Base-by-base conservation (phyloP, 352 stramenopile species). In the Pythium oligandrum region DNA sequence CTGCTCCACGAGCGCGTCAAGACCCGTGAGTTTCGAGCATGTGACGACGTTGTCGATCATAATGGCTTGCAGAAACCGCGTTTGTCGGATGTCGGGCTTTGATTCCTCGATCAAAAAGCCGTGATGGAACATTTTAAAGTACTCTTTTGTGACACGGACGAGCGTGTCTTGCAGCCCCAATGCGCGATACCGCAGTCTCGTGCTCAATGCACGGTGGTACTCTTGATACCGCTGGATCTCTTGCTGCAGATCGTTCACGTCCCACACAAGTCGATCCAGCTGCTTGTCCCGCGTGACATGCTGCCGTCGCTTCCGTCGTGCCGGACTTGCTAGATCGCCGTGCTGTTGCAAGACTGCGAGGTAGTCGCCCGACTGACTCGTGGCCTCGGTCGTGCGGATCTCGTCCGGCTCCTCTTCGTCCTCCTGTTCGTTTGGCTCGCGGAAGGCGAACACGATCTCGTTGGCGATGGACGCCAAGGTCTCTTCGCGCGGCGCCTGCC, bases 381-480 rank as follows among this genome's bases (percentile, higher is more conserved):
- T 42, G 40, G 26, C 12, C 12, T 9, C 11, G 12, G 40, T 50
- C 33, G 52, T 34, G n/a, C 7, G 31, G 12, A 50, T n/a, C 43
- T 45, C 49, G 10, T 51, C 17, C 17, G 17, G 7, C 5, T 43
- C 12, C 40, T 50, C 51, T 4, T n/a, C 9, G 40, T 40, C 36
- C 7, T 59, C 44, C 32, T 10, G 5, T 0, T 9, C 9, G 6
- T 17, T 32, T 33, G 52, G 52, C 31, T 42, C 34, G 43, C 52
- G 52, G 37, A 59, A 59, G 7, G 53, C 53, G 32, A 59, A 59
- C 11, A 37, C 53, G 53, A 59, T 59, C 44, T 59, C 53, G 38
- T 3, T 48, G 2, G 45, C 30, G 44, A 59, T 12, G n/a, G 3
- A 40, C 7, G n/a, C 6, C 9, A 59, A 33, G 4, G 51, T 36